A percentile compares a stretch with the other conserved stretches of the same genome.
phyloP scores from a whole-genome alignment of 345 rosid species.

The Ceriops decandra region DNA sequence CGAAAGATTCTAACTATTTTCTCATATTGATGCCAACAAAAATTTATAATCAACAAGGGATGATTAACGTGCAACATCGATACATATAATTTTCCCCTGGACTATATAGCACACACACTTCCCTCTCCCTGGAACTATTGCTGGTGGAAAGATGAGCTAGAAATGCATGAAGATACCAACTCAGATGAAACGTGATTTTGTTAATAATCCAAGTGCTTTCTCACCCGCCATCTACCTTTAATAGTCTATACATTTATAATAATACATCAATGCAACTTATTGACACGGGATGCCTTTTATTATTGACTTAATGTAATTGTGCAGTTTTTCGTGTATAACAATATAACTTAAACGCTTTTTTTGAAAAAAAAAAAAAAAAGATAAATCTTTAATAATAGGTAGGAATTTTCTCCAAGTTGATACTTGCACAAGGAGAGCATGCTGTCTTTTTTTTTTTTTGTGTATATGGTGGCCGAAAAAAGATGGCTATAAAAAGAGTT shows the following conservation, averaged over 20 bases:
- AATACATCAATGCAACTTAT: too few relatives aligned
- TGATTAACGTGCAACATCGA: too few relatives aligned
- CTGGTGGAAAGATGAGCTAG: conserved; percentile 55
- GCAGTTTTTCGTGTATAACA: too few relatives aligned
- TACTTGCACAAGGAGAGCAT: conserved; percentile 13
- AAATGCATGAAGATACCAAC: conserved; percentile 30
- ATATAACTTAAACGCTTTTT: too few relatives aligned
- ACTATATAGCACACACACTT: too few relatives aligned
- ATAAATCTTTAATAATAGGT: neutral
- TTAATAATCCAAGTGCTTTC: conserved; percentile 8
- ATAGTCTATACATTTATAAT: neutral
- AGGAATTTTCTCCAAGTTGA: conserved; percentile 33
- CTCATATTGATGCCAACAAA: too few relatives aligned
- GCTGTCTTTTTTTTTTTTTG: conserved; percentile 1
- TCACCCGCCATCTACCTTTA: conserved; percentile 7
- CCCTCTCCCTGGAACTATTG: conserved; percentile 24
- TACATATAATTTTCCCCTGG: too few relatives aligned
- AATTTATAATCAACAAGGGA: too few relatives aligned
- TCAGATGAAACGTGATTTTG: conserved; percentile 3
- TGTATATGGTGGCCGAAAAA: neutral
- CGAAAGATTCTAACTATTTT: too few relatives aligned
- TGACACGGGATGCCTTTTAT: too few relatives aligned
- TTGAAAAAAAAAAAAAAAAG: too few relatives aligned
- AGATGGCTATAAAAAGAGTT: neutral
- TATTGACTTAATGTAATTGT: too few relatives aligned